Base-by-base conservation (phyloP, 2,329 filamentous ascomycete species). In the Ascochyta rabiei region DNA sequence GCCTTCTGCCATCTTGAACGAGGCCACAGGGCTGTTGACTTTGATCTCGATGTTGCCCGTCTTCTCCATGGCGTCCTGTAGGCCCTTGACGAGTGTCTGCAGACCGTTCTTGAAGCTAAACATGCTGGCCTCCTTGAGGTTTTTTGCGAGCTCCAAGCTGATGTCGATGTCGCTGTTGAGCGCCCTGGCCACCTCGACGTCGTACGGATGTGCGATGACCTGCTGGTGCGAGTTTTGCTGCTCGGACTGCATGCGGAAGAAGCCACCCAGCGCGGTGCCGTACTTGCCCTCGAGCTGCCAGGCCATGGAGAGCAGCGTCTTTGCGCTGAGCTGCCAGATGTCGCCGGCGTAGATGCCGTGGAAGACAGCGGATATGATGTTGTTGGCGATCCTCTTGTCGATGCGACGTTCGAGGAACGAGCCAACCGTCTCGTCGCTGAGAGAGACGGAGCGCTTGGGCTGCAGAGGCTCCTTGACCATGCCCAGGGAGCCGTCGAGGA, bases 331-430 rank as follows among this genome's bases (percentile, higher is more conserved):
- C 69, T 88, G 83, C 72, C 90, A 86, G 42, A 96, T 85, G 75
- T 97, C 90, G 5, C 95, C 95, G 19, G 93, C 95, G 74, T 96
- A 96, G 54, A 98, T 91, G 37, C 95, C 95, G 74, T 98, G 95
- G 48, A 91, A 75, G 2, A 86, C 70, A 1, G 88, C 91, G 5
- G 91, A 96, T 6, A 86, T 76, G 16, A 96, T 48, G 65, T 96
- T 93, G 63, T 95, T 82, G 13, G 86, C 85, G 6, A 89, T 60
- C 30, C 79, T 73, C 19, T 80, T 77, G 38, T 81, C 80, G 15
- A 87, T 72, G 7, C 85, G 75, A 26, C 85, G 78, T 2, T 77
- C 74, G 7, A 91, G 71, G 69, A 89, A 93, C 1, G 83, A 81
- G 26, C 84, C 87, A n/a, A 95, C 77, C 1, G 89, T 90, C 71